phyloP scores from a whole-genome alignment of 2,329 filamentous ascomycete genomes.

The Canariomyces notabilis region DNA sequence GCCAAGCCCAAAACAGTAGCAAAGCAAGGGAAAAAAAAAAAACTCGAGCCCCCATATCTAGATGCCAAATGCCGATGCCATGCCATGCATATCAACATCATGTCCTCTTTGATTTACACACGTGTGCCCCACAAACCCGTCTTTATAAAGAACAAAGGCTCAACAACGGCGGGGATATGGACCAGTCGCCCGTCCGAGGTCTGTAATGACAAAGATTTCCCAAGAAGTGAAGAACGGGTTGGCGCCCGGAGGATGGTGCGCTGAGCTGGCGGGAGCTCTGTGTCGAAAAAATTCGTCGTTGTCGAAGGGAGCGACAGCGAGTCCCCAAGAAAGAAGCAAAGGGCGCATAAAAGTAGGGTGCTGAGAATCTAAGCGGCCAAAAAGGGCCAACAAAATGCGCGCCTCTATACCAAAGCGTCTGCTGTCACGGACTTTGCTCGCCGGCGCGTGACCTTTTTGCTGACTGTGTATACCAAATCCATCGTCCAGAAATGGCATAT shows the following conservation, averaged over 20 bases:
- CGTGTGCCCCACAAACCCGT: conserved; percentile 32
- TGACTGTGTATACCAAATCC: conserved; percentile 65
- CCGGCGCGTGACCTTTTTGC: conserved; percentile 59
- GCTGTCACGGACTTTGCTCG: conserved; percentile 40
- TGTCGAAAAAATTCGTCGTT: conserved; percentile 1
- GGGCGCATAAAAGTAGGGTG: conserved; percentile 5
- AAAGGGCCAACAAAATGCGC: conserved; percentile 1
- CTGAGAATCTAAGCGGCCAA: conserved; percentile 8
- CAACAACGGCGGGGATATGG: conserved; percentile 19
- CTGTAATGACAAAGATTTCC: conserved; percentile 19
- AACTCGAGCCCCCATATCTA: conserved; percentile 37
- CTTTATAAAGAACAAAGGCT: conserved; percentile 23
- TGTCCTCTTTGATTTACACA: conserved; percentile 46
- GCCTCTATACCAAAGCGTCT: conserved; percentile 41
- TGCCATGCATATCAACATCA: conserved; percentile 47
- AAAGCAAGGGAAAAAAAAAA: conserved; percentile 27
- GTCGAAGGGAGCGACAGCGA: conserved; percentile 6
- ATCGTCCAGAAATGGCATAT: conserved; percentile 66
- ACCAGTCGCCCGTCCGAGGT: conserved; percentile 14
- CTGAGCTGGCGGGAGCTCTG: neutral
- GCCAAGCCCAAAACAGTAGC: conserved; percentile 29
- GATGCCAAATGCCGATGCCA: conserved; percentile 45
- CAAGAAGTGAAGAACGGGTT: conserved; percentile 24
- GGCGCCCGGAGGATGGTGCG: conserved; percentile 6
- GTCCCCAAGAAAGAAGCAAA: conserved; percentile 9